Base-by-base conservation (phyloP, 1,284 basidiomycete genomes). In the Caloboletus firmus region DNA sequence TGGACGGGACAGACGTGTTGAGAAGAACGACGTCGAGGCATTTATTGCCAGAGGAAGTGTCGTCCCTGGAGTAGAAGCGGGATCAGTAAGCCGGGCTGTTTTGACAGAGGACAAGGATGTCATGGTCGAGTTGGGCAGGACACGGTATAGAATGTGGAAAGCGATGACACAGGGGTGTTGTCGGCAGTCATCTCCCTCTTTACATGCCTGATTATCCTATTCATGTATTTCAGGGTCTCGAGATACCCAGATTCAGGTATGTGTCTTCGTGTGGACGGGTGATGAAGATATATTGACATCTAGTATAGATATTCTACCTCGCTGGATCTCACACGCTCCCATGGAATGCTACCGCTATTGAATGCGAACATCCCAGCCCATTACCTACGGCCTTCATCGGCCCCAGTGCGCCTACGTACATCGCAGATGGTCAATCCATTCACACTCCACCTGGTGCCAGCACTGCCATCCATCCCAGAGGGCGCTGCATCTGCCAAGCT, bases 131-230 rank as follows among this genome's bases (percentile, higher is more conserved):
- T 77, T 93, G 49, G 88, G 87, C 17, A 77, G 91, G 60, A 93
- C 90, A 10, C 77, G 92, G 54, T 84, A 86, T 67, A 85, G 84
- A 36, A 94, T 94, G 91, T 94, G 84, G 83, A 89, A 89, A 62
- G 89, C 89, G 1, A 93, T 94, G 89, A 81, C 79, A 20, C 88
- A 87, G 79, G 89, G 84, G 49, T 11, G 69, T 47, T 4, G 0
- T 62, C 35, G 35, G 18, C 26, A 31, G 8, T 39, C 11, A 32
- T 47, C 18, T 30, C 24, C 15, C 2, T 44, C 8, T 5, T 28
- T 3, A 17, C 11, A 0, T 45, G 5, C 10, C 43, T 57, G 31
- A 49, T 47, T 15, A 15, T 31, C 24, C 22, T 40, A 52, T 63
- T 26, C 62, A 12, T 34, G 3, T 40, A 35, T 7, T 43, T 61